These are phyloP conservation scores for Phlebiopsis gigantea DNA, from an alignment of 768 basidiomycete genomes.

Conservation along the genomic window DNA sequence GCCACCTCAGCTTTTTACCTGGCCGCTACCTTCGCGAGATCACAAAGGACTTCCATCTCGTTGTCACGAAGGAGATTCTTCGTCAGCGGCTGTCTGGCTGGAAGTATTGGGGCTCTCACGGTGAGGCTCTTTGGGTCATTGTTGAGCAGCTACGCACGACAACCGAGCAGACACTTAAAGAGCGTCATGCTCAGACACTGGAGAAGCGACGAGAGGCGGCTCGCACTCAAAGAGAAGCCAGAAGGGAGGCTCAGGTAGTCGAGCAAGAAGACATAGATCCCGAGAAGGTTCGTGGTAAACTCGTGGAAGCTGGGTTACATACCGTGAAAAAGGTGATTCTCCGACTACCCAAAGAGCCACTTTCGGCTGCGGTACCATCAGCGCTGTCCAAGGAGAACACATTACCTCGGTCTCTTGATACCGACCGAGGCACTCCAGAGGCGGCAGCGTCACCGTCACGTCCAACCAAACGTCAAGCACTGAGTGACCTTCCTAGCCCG, in stretches of 20 bases:
- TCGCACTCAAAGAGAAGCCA: background rate
- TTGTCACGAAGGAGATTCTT: background rate
- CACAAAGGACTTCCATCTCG: background rate
- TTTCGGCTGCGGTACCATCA: too few species aligned
- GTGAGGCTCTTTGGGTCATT: background rate
- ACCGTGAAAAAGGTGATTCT: too few species aligned
- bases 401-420: too few species aligned
- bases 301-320: too few species aligned
- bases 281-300: background rate
- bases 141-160: background rate
- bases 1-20: background rate
- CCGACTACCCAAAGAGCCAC: too few species aligned
- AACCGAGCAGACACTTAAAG: background rate
- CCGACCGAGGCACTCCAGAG: too few species aligned
- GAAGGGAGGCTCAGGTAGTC: background rate
- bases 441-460: too few species aligned
- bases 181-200: background rate
- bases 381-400: too few species aligned
- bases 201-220: slow-evolving; percentile 3
- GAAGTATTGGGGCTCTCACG: background rate
- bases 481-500: too few species aligned
- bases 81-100: background rate
- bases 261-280: background rate
- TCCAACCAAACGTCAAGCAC: too few species aligned
- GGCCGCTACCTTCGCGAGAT: background rate